Evolutionary conservation across 805 yeast genomes (phyloP).

Genomic region (Saccharomycopsis olivae): DNA sequence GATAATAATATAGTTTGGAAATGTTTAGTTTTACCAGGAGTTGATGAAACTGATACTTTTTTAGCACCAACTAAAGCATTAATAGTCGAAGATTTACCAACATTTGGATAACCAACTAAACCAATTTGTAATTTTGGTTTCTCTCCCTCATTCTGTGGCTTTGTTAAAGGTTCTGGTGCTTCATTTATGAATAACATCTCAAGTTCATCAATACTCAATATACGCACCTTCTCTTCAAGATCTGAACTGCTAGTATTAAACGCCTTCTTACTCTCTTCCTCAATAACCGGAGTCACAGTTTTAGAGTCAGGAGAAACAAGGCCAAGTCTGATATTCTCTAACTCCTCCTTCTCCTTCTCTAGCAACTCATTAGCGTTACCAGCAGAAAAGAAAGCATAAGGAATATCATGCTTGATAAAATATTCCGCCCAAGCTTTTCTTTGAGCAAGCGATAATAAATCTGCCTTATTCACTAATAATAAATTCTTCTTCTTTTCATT

Average conservation of each 20-base stretch:
- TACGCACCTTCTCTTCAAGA: constrained; percentile 43
- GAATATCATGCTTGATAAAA: constrained; percentile 56
- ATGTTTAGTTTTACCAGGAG: constrained; percentile 99
- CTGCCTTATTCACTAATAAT: constrained; percentile 87
- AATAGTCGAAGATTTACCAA: constrained; percentile 95
- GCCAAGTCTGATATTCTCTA: constrained; percentile 21
- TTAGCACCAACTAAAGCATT: constrained; percentile 94
- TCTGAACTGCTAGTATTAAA: constrained; percentile 21
- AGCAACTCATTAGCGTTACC: constrained; percentile 67
- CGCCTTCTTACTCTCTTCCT: constrained; percentile 22
- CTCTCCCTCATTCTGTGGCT: constrained; percentile 44
- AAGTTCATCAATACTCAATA: constrained; percentile 73
- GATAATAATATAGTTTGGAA: constrained; percentile 90
- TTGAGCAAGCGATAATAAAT: constrained; percentile 67
- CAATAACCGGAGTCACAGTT: no score
- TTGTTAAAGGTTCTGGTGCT: constrained; percentile 60
- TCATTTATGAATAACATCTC: constrained; percentile 66
- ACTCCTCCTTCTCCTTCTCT: constrained; percentile 47
- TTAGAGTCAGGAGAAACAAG: not conserved
- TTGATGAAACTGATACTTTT: constrained; percentile 94
- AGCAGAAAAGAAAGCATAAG: constrained; percentile 90
- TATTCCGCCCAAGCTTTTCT: constrained; percentile 81
- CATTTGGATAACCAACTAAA: constrained; percentile 95
- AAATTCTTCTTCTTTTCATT: constrained; percentile 70
- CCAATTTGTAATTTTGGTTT: constrained; percentile 77